Evolutionary conservation across 2,329 filamentous ascomycete genomes (phyloP).

Genomic region (Rugonectria rugulosa): DNA sequence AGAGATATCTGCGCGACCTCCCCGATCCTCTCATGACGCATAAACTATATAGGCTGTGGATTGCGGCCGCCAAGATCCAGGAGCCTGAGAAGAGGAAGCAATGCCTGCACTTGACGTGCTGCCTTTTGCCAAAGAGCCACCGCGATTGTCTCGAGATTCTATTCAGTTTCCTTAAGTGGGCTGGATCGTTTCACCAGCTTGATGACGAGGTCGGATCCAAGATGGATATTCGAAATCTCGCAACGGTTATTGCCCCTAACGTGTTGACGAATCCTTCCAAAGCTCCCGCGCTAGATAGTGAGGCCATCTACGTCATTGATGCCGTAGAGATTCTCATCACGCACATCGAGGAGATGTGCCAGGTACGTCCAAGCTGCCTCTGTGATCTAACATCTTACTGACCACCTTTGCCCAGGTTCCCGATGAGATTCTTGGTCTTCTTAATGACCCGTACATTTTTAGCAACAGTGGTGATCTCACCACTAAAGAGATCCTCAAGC

Average conservation of each 20-base stretch:
- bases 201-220: conserved; percentile 97
- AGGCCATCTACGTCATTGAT: conserved; percentile 92
- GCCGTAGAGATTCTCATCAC: conserved; percentile 91
- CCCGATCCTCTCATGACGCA: conserved; percentile 94
- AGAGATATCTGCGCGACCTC: conserved; percentile 93
- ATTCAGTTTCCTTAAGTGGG: conserved; percentile 97
- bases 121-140: conserved; percentile 89
- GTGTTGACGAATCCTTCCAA: conserved; percentile 79
- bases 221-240: conserved; percentile 98
- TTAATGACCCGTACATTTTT: conserved; percentile 84
- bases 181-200: conserved; percentile 94
- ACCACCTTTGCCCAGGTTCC: conserved; percentile 71
- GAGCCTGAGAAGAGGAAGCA: conserved; percentile 84
- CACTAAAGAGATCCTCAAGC: conserved; percentile 95
- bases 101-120: conserved; percentile 89
- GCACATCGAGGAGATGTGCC: conserved; percentile 95
- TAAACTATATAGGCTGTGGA: conserved; percentile 91
- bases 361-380: conserved; percentile 66
- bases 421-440: conserved; percentile 85
- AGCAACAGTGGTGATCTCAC: conserved; percentile 86
- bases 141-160: conserved; percentile 94
- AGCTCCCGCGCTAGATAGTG: conserved; percentile 75
- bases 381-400: conserved; percentile 16
- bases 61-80: conserved; percentile 85
- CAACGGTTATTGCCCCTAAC: conserved; percentile 96